phyloP scores from a whole-genome alignment of 1,284 basidiomycete species.

The Cryptococcus wingfieldii region DNA sequence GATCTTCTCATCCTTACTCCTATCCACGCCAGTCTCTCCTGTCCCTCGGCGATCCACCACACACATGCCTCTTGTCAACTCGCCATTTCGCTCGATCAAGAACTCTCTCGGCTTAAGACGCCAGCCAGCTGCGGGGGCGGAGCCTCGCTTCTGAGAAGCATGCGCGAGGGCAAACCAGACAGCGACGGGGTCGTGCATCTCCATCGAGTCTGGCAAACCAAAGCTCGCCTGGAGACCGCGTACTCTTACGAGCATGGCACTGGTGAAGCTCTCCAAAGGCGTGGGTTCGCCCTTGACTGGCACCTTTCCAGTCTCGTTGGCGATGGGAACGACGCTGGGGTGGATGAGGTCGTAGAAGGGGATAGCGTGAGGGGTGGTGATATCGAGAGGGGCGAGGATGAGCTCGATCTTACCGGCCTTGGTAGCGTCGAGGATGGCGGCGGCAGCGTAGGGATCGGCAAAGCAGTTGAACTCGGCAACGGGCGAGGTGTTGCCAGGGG shows the following conservation, averaged over 20 bases:
- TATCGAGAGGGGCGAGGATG: conserved; percentile 70
- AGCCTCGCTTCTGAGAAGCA: conserved; percentile 29
- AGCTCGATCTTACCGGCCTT: conserved; percentile 51
- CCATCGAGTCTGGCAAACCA: conserved; percentile 72
- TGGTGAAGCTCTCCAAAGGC: conserved; percentile 65
- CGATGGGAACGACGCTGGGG: conserved; percentile 49
- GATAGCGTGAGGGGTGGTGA: conserved; percentile 72
- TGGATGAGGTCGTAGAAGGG: conserved; percentile 62
- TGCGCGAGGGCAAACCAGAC: conserved; percentile 56
- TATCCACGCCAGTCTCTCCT: conserved; percentile 24
- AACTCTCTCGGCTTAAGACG: conserved; percentile 37
- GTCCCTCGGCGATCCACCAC: conserved; percentile 49
- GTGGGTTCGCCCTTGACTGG: conserved; percentile 40
- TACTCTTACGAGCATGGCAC: conserved; percentile 69
- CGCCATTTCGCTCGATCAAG: conserved; percentile 48
- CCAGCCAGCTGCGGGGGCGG: conserved; percentile 34
- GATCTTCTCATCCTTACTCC: conserved; percentile 31
- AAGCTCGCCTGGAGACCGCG: conserved; percentile 62
- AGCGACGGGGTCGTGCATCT: conserved; percentile 56
- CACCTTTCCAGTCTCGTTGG: conserved; percentile 48
- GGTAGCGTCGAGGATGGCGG: conserved; percentile 49
- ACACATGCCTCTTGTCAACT: conserved; percentile 51
- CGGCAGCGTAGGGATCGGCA: conserved; percentile 83
- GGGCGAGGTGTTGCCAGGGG: conserved; percentile 82
- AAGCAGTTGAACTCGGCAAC: conserved; percentile 90